Base-by-base conservation (phyloP, 1,284 basidiomycete species). In the Paramarasmius palmivorus region DNA sequence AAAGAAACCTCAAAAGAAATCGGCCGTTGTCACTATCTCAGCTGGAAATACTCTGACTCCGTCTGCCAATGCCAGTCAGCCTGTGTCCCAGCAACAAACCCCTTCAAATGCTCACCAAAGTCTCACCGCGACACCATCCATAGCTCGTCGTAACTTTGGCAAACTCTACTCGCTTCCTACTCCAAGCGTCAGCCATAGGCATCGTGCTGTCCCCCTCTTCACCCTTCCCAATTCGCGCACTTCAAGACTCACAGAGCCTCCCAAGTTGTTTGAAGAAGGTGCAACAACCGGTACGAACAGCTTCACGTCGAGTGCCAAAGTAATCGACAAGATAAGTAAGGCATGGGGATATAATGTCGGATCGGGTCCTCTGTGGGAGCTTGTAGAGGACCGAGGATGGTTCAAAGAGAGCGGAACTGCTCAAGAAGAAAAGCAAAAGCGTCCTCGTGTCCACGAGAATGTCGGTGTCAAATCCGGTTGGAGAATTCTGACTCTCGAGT, bases 331-430 rank as follows among this genome's bases (percentile, higher is more conserved):
- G 23, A 68, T 86, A 12, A 81, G 75, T 59, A 88, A 82, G 60
- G 74, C 84, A 0, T 86, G 83, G 82, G 83, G 85, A 0, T 82
- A 80, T 61, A 89, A 88, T 61, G 77, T 88, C 17, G 87, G 88
- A 1, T 67, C 79, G 7, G 91, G 90, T 0, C 88, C 88, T 4
- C 61, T 87, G 4, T 90, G 87, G 84, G 81, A 88, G 51, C 66
- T 90, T 34, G 68, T 81, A 39, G 88, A 92, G 62, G 91, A 93
- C 60, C 68, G 87, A 49, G 81, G 79, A 0, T 93, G 86, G 81
- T 90, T 77, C 65, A 90, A 88, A 62, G 90, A 92, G 64, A 75
- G 22, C 19, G 25, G 26, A 15, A 29, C 79, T 0, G 65, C 63
- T 0, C 59, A 63, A 6, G 67, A 59, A 7, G 84, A 86, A 59